These are phyloP conservation scores for Cercophora samala DNA, from an alignment of 495 filamentous ascomycete species.

Conservation along the genomic window DNA sequence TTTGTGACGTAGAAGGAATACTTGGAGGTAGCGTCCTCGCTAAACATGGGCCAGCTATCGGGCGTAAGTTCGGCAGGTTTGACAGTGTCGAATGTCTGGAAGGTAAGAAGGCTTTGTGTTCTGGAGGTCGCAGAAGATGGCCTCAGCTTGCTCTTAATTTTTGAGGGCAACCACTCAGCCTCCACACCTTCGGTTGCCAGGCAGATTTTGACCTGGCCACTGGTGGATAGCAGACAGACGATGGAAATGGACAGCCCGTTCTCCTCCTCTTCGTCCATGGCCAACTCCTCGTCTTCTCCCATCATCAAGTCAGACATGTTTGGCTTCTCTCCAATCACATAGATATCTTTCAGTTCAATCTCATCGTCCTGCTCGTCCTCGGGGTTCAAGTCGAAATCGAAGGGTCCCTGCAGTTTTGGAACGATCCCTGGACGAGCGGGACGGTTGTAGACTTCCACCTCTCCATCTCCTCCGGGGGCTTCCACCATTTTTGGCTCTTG, in stretches of 20 bases:
- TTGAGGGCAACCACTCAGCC: slow-evolving; percentile 77
- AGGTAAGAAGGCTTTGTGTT: slow-evolving; percentile 44
- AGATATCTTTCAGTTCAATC: slow-evolving; percentile 53
- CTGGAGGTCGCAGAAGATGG: slow-evolving; percentile 25
- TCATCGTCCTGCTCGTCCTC: slow-evolving; percentile 68
- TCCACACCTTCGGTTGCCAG: slow-evolving; percentile 77
- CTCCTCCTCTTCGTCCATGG: slow-evolving; percentile 53
- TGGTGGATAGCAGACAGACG: slow-evolving; percentile 70
- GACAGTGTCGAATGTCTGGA: slow-evolving; percentile 60
- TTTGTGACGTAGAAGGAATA: slow-evolving; percentile 80
- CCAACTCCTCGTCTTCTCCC: slow-evolving; percentile 56
- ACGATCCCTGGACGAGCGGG: slow-evolving; percentile 67
- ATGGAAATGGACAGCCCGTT: slow-evolving; percentile 68
- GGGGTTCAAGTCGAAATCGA: slow-evolving; percentile 62
- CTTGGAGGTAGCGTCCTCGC: slow-evolving; percentile 63
- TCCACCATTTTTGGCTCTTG: slow-evolving; percentile 62
- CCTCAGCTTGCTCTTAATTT: slow-evolving; percentile 42
- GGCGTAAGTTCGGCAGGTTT: slow-evolving; percentile 48
- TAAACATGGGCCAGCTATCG: slow-evolving; percentile 69
- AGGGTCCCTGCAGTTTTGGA: slow-evolving; percentile 82
- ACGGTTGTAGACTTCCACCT: slow-evolving; percentile 62
- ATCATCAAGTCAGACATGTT: slow-evolving; percentile 58
- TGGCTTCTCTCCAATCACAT: slow-evolving; percentile 52
- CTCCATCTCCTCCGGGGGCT: slow-evolving; percentile 35
- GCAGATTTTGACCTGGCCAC: slow-evolving; percentile 71